These are phyloP conservation scores for Vinca minor DNA, from an alignment of 257 asterid genomes.

Conservation along the genomic window DNA sequence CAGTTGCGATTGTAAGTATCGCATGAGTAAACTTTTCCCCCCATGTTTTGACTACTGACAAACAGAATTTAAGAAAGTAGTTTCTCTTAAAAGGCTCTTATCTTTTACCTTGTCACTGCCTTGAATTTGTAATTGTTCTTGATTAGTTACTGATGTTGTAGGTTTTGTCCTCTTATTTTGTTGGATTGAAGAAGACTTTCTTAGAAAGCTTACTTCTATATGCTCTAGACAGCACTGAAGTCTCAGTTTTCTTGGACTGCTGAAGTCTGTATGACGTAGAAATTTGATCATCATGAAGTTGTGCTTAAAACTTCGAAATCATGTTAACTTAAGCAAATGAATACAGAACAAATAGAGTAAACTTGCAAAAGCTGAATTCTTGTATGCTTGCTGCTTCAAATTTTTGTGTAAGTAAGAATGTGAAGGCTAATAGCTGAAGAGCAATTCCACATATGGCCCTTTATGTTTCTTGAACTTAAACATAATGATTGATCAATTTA, in stretches of 20 bases:
- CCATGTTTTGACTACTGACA: not conserved
- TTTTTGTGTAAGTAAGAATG: not conserved
- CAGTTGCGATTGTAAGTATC: slow-evolving; percentile 80
- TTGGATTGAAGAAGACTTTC: not conserved
- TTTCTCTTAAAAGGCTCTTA: not conserved
- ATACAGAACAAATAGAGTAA: not conserved
- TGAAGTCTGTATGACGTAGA: slow-evolving; percentile 1
- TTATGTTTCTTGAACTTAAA: not conserved
- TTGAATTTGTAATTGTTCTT: not conserved
- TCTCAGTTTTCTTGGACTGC: not conserved
- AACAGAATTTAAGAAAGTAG: not conserved
- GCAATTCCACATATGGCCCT: not conserved
- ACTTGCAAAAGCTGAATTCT: not conserved
- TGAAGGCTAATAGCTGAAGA: not conserved
- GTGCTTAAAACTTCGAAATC: not conserved
- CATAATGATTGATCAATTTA: not conserved
- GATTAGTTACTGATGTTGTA: not conserved
- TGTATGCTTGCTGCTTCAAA: not conserved
- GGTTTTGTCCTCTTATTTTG: not conserved
- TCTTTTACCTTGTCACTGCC: not conserved
- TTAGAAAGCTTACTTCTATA: not conserved
- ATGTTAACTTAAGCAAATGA: not conserved
- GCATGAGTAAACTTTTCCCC: too few species aligned
- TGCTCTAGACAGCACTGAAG: not conserved
- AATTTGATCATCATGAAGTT: not conserved